Percentiles rank a stretch among this genome's conserved stretches.
phyloP scores from a whole-genome alignment of 2,329 filamentous ascomycete genomes.

The Pseudocercospora fuligena region DNA sequence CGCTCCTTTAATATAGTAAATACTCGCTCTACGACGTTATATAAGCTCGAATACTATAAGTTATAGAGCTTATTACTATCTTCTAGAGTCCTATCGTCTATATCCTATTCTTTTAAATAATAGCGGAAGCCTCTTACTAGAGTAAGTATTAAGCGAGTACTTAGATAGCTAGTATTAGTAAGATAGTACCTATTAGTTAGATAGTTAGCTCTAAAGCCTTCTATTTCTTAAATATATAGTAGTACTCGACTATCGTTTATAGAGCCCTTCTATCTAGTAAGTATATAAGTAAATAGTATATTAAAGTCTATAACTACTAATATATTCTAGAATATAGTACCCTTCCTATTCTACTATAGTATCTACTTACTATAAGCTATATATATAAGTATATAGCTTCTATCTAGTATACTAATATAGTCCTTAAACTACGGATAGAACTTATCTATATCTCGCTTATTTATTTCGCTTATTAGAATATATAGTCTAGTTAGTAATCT shows the following conservation, averaged over 20 bases:
- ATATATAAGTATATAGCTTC: background rate
- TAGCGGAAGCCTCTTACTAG: background rate
- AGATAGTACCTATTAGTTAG: background rate
- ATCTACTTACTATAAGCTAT: background rate
- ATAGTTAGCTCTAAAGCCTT: conserved; percentile 4
- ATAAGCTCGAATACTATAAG: background rate
- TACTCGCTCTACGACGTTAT: background rate
- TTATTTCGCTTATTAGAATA: too few species aligned
- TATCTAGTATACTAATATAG: background rate
- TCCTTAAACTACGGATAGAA: conserved; percentile 1
- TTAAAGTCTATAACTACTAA: too few species aligned
- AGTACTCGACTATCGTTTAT: conserved; percentile 1
- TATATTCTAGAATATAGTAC: too few species aligned
- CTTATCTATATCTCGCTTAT: background rate
- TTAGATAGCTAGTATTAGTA: too few species aligned
- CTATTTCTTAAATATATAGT: background rate
- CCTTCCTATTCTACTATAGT: background rate
- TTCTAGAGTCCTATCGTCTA: background rate
- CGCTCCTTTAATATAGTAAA: background rate
- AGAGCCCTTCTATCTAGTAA: conserved; percentile 15
- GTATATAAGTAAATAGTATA: too few species aligned
- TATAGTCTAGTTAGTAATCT: too few species aligned
- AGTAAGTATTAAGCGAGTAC: background rate
- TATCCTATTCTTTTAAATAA: conserved; percentile 4
- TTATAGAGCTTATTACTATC: background rate